Conservation (phyloP, 192 early-diverging fungal species). For the Thamnidium elegans region DNA sequence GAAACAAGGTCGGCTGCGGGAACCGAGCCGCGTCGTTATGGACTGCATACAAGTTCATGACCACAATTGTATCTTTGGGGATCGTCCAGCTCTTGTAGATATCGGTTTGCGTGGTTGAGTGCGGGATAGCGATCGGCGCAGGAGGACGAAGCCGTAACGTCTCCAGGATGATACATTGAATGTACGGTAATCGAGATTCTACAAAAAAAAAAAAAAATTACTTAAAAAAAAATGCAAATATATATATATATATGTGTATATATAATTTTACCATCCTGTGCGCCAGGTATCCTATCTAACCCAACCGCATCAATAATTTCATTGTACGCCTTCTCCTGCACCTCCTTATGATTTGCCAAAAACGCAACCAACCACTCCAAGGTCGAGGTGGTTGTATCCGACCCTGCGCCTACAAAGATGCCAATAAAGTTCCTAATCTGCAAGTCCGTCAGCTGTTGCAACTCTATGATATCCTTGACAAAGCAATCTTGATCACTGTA, state of each 20-base stretch:
- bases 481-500: slow-evolving; percentile 24
- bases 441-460: slow-evolving; percentile 9
- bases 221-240: slow-evolving; percentile 1
- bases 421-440: slow-evolving; percentile 24
- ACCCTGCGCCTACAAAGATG: slow-evolving; percentile 36
- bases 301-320: slow-evolving; percentile 32
- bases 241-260: background rate
- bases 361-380: slow-evolving; percentile 35
- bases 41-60: slow-evolving; percentile 55
- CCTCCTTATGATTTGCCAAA: slow-evolving; percentile 28
- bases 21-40: slow-evolving; percentile 43
- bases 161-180: slow-evolving; percentile 40
- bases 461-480: slow-evolving; percentile 25
- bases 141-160: slow-evolving; percentile 31
- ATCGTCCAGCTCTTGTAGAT: slow-evolving; percentile 45
- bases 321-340: slow-evolving; percentile 32
- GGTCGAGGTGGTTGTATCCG: slow-evolving; percentile 34
- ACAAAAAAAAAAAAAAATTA: no score
- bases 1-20: slow-evolving; percentile 44
- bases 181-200: slow-evolving; percentile 28
- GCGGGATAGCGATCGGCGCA: slow-evolving; percentile 32
- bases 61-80: slow-evolving; percentile 47
- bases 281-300: slow-evolving; percentile 19
- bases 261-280: slow-evolving; percentile 25
- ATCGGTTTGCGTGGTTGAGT: slow-evolving; percentile 32